Percentiles rank a stretch among this genome's conserved stretches.
These are phyloP conservation scores for Pouteria campechiana DNA, from an alignment of 179 eudicot genomes.

Conservation along the genomic window DNA sequence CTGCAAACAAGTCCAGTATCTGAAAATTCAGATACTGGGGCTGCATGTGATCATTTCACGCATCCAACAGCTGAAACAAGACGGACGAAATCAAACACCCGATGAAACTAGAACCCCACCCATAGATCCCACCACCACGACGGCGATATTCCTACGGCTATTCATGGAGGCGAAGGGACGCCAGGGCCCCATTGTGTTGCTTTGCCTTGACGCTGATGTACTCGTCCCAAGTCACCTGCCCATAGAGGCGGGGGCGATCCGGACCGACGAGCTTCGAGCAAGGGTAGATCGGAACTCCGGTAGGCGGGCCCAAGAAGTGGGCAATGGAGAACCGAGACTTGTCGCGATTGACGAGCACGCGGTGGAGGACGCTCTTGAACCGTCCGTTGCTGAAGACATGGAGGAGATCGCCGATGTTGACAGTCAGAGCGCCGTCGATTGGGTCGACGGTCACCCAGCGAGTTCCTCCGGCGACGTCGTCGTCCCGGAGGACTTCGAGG, in stretches of 20 bases:
- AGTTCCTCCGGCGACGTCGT: too few relatives aligned
- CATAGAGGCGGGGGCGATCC: constrained; percentile 11
- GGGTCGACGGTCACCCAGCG: constrained; percentile 60
- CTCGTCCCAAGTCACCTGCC: constrained; percentile 32
- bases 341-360: constrained; percentile 33
- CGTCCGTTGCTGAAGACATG: constrained; percentile 57
- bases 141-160: too few relatives aligned
- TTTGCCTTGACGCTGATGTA: constrained; percentile 37
- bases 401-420: constrained; percentile 63
- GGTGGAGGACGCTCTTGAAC: constrained; percentile 37
- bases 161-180: too few relatives aligned
- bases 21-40: too few relatives aligned
- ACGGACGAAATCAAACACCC: too few relatives aligned
- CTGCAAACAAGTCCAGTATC: too few relatives aligned
- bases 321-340: constrained; percentile 48
- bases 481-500: constrained; percentile 39
- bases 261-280: constrained; percentile 7
- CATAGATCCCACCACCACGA: too few relatives aligned
- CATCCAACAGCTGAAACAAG: too few relatives aligned
- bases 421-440: constrained; percentile 35
- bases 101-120: too few relatives aligned
- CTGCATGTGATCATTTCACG: too few relatives aligned
- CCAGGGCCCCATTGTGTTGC: constrained; percentile 38
- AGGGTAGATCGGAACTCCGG: constrained; percentile 23
- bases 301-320: constrained; percentile 46